These are phyloP conservation scores for Lentinula sp. DNA, from an alignment of 768 basidiomycete genomes.

Conservation along the genomic window DNA sequence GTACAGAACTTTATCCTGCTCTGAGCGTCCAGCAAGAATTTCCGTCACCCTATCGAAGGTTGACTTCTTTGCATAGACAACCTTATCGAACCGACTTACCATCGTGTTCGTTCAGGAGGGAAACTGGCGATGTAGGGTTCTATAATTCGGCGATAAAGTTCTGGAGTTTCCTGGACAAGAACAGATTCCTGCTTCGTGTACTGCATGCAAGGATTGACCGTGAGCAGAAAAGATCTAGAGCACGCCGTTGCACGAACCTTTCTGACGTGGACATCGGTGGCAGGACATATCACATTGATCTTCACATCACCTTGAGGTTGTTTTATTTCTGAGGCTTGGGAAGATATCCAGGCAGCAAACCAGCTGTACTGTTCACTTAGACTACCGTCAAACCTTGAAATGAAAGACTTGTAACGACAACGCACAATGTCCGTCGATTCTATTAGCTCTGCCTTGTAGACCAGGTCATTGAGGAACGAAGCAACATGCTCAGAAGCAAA, in stretches of 20 bases:
- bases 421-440: conserved; percentile 67
- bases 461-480: conserved; percentile 28
- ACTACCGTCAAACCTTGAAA: conserved; percentile 1
- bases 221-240: not conserved
- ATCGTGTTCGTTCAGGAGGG: conserved; percentile 71
- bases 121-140: conserved; percentile 76
- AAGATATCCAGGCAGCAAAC: conserved; percentile 65
- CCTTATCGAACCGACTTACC: conserved; percentile 36
- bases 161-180: conserved; percentile 82
- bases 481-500: conserved; percentile 39
- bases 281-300: conserved; percentile 81
- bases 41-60: conserved; percentile 65
- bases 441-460: conserved; percentile 42
- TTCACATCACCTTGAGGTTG: conserved; percentile 59
- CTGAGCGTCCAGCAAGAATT: conserved; percentile 71
- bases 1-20: conserved; percentile 67
- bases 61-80: not conserved
- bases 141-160: conserved; percentile 64
- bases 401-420: not conserved
- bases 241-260: conserved; percentile 43
- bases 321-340: conserved; percentile 22
- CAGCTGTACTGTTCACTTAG: conserved; percentile 62
- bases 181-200: conserved; percentile 69
- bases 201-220: conserved; percentile 24
- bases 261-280: conserved; percentile 82